These are phyloP conservation scores for Orbilia brochopaga DNA, from an alignment of 2,329 filamentous ascomycete genomes.

Conservation along the genomic window DNA sequence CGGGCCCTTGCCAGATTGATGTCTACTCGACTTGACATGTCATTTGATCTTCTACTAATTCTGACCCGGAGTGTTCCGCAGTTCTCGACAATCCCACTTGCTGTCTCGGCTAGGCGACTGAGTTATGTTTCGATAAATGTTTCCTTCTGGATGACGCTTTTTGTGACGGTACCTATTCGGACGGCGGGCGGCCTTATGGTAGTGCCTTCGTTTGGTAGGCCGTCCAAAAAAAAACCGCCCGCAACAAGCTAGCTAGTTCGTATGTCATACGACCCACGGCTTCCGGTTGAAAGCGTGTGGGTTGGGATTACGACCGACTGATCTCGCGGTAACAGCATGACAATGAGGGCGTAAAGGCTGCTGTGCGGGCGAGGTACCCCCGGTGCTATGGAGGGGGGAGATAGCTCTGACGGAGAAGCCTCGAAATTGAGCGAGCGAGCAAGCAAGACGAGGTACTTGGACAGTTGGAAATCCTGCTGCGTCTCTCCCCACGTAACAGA, in stretches of 20 bases:
- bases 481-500: conserved; percentile 48
- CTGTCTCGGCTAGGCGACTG: conserved; percentile 32
- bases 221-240: conserved; percentile 23
- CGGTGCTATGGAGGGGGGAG: conserved; percentile 6
- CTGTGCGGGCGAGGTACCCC: conserved; percentile 10
- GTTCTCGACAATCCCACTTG: conserved; percentile 10
- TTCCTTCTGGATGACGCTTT: neutral
- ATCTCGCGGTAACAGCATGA: conserved; percentile 22
- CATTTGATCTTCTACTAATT: conserved; percentile 21
- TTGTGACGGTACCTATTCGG: conserved; percentile 4
- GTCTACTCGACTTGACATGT: conserved; percentile 1
- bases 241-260: conserved; percentile 47
- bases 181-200: neutral
- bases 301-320: conserved; percentile 36
- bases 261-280: conserved; percentile 48
- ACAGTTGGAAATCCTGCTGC: conserved; percentile 30
- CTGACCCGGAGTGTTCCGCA: conserved; percentile 22
- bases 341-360: conserved; percentile 15
- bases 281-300: conserved; percentile 29
- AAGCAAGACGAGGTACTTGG: neutral
- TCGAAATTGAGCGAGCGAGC: conserved; percentile 20
- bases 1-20: neutral
- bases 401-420: conserved; percentile 25
- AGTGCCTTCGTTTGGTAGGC: conserved; percentile 34
- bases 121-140: conserved; percentile 9